phyloP scores from a whole-genome alignment of 306 rosid genomes.

The Parietaria judaica region DNA sequence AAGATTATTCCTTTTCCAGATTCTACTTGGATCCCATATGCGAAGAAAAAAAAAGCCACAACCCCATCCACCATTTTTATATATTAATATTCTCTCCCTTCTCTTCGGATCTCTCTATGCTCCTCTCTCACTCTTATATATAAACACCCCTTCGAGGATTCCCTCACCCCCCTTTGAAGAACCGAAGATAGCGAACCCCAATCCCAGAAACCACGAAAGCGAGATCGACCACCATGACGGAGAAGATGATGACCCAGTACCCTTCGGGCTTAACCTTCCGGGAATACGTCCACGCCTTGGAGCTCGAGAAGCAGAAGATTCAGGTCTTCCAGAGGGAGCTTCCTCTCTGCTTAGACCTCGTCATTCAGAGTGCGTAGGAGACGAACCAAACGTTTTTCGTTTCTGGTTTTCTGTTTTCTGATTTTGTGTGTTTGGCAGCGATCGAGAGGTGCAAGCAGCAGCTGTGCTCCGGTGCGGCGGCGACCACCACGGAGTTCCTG shows the following conservation, averaged over 20 bases:
- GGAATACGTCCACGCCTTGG: slow-evolving; percentile 54
- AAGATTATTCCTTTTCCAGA: slow-evolving; percentile 61
- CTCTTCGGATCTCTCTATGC: slow-evolving; percentile 39
- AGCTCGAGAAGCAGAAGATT: slow-evolving; percentile 56
- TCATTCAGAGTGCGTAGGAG: slow-evolving; percentile 45
- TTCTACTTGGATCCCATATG: slow-evolving; percentile 62
- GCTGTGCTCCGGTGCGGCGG: slow-evolving; percentile 33
- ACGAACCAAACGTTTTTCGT: not conserved
- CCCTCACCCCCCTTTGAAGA: not conserved
- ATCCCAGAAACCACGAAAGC: not conserved
- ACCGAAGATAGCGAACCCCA: not conserved
- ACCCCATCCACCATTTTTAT: not conserved
- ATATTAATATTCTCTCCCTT: not conserved
- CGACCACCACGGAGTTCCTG: slow-evolving; percentile 47
- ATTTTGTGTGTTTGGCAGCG: slow-evolving; percentile 26
- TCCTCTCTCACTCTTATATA: slow-evolving; percentile 15
- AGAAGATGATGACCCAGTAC: slow-evolving; percentile 43
- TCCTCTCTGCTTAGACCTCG: slow-evolving; percentile 78
- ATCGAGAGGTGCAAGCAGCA: slow-evolving; percentile 61
- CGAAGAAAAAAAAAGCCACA: slow-evolving; percentile 9
- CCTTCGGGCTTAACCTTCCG: slow-evolving; percentile 35
- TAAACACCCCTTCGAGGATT: not conserved
- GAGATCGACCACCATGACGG: slow-evolving; percentile 11
- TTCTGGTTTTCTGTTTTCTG: not conserved
- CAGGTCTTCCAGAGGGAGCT: slow-evolving; percentile 68